Conservation (phyloP, 257 asterid species). For the Przewalskia tangutica region DNA sequence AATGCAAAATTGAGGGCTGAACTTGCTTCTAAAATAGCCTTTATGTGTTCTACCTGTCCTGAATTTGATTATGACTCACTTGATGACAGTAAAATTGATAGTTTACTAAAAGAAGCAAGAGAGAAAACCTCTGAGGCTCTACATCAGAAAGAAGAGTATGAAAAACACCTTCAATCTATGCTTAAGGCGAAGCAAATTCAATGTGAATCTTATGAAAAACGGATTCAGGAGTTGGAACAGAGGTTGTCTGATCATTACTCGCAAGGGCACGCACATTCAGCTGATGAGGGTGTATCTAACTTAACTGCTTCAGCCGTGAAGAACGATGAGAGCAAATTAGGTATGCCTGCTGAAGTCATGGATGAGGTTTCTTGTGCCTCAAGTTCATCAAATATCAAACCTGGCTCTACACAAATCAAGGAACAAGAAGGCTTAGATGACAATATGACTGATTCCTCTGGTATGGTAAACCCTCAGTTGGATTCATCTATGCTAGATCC, state of each 20-base stretch:
- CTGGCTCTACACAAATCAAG: conserved; percentile 44
- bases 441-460: conserved; percentile 76
- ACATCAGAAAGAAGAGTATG: conserved; percentile 67
- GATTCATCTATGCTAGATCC: conserved; percentile 87
- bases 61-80: conserved; percentile 59
- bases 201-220: conserved; percentile 81
- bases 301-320: conserved; percentile 34
- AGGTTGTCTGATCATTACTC: conserved; percentile 67
- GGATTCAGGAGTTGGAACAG: conserved; percentile 87
- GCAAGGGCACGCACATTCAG: conserved; percentile 32
- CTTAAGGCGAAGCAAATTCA: conserved; percentile 69
- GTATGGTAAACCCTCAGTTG: conserved; percentile 45
- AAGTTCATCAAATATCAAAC: conserved; percentile 35
- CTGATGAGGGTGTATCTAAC: conserved; percentile 31
- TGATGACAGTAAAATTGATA: conserved; percentile 54
- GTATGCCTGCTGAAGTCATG: conserved; percentile 28
- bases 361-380: conserved; percentile 57
- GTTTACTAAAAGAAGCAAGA: conserved; percentile 49
- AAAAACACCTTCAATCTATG: conserved; percentile 62
- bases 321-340: conserved; percentile 50
- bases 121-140: conserved; percentile 82
- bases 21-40: conserved; percentile 92
- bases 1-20: conserved; percentile 93
- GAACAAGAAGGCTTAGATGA: conserved; percentile 59
- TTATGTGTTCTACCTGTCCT: conserved; percentile 54